Percentiles rank a stretch among this genome's conserved stretches.
Conservation (phyloP, 768 basidiomycete species). For the Lactifluus rugatus region DNA sequence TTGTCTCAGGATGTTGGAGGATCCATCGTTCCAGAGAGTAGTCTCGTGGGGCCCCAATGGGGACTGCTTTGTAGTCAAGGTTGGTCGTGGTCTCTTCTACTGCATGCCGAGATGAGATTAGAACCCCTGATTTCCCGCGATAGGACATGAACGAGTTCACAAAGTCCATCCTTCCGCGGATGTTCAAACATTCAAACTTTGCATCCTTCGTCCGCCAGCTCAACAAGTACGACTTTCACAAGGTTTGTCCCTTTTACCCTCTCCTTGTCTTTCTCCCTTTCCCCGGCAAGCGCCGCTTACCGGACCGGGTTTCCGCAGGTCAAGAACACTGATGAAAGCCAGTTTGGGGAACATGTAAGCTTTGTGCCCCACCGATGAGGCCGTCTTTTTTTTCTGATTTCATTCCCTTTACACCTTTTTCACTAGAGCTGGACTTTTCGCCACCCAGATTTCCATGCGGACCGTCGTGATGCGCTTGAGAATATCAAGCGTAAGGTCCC, state of each 20-base stretch:
- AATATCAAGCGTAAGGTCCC: constrained; percentile 57
- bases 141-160: constrained; percentile 95
- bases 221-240: constrained; percentile 97
- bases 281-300: constrained; percentile 14
- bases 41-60: constrained; percentile 79
- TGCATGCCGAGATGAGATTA: constrained; percentile 4
- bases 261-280: background rate
- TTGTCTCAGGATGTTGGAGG: constrained; percentile 71
- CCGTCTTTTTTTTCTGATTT: background rate
- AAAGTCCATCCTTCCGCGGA: constrained; percentile 75
- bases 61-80: constrained; percentile 85
- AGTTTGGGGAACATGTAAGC: constrained; percentile 51
- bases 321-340: constrained; percentile 77
- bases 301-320: constrained; percentile 32
- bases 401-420: background rate
- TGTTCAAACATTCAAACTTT: constrained; percentile 96
- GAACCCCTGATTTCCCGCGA: constrained; percentile 13
- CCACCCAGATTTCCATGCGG: constrained; percentile 44
- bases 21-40: constrained; percentile 56
- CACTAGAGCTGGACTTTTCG: constrained; percentile 40
- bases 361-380: constrained; percentile 25
- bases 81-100: constrained; percentile 12
- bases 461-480: constrained; percentile 46
- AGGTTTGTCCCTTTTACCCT: constrained; percentile 35
- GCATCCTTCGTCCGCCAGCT: constrained; percentile 86